Conservation (phyloP, 306 rosid genomes). For the Pueraria montana region DNA sequence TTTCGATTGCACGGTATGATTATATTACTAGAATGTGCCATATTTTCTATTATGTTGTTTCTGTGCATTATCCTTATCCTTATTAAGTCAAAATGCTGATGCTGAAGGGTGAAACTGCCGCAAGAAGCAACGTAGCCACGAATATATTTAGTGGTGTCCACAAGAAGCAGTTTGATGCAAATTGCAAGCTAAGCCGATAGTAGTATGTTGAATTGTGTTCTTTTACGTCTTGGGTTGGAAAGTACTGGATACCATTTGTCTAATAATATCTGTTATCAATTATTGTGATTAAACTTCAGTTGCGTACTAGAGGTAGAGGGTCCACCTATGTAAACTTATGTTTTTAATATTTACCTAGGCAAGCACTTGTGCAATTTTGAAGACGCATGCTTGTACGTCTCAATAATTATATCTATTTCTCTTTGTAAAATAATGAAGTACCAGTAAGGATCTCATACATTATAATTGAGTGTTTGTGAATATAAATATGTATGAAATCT, state of each 20-base stretch:
- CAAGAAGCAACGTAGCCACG: conserved; percentile 18
- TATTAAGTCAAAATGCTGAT: conserved; percentile 24
- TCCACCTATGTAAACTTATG: background rate
- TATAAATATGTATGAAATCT: background rate
- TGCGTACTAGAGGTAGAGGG: conserved; percentile 10
- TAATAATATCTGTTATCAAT: background rate
- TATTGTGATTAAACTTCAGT: background rate
- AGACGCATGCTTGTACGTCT: background rate
- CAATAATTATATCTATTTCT: background rate
- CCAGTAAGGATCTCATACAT: background rate
- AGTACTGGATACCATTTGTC: background rate
- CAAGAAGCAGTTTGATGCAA: conserved; percentile 29
- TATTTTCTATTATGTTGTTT: conserved; percentile 5
- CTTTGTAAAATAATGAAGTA: background rate
- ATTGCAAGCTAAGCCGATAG: background rate
- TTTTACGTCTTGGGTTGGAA: conserved; percentile 8
- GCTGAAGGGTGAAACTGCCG: conserved; percentile 38
- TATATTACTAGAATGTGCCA: conserved; percentile 45
- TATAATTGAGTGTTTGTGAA: background rate
- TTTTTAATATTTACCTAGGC: background rate
- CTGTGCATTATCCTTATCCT: background rate
- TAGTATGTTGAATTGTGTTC: background rate
- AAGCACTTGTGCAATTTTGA: background rate
- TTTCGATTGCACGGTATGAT: conserved; percentile 14
- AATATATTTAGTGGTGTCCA: background rate